These are phyloP conservation scores for Dunaliella sp. DNA, from an alignment of 139 green algal genomes.

Conservation along the genomic window DNA sequence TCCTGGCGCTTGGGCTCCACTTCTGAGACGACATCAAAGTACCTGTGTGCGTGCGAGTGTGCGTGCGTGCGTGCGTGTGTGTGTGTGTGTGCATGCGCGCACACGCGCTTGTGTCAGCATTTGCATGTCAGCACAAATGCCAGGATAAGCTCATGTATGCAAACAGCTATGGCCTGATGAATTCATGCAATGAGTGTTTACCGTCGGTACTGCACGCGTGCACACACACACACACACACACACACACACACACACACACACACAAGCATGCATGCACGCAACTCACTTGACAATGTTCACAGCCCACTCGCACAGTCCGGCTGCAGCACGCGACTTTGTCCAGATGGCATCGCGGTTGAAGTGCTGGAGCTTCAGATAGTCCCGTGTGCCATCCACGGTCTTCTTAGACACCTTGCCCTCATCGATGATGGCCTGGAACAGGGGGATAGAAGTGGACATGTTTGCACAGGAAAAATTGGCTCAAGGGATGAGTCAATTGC, in stretches of 20 bases:
- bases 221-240: no score
- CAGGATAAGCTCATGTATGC: no score
- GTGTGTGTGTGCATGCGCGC: neutral
- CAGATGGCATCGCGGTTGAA: slow-evolving; percentile 84
- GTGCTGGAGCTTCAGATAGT: slow-evolving; percentile 77
- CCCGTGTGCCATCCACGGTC: slow-evolving; percentile 68
- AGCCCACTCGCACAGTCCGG: slow-evolving; percentile 85
- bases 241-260: no score
- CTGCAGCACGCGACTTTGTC: slow-evolving; percentile 85
- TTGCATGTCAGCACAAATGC: no score
- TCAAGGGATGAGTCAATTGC: no score
- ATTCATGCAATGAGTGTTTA: no score
- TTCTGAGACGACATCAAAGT: slow-evolving; percentile 83
- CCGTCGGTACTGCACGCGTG: no score
- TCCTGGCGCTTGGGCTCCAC: slow-evolving; percentile 84
- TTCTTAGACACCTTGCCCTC: slow-evolving; percentile 71
- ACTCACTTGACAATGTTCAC: slow-evolving; percentile 81
- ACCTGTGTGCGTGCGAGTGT: slow-evolving; percentile 24
- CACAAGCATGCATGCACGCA: no score
- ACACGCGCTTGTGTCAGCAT: no score
- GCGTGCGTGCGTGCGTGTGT: neutral
- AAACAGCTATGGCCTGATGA: no score
- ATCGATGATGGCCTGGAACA: slow-evolving; percentile 71
- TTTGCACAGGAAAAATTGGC: no score
- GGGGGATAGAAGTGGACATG: no score